These are phyloP conservation scores for Pleochaeta shiraiana DNA, from an alignment of 2,329 filamentous ascomycete genomes.

Conservation along the genomic window DNA sequence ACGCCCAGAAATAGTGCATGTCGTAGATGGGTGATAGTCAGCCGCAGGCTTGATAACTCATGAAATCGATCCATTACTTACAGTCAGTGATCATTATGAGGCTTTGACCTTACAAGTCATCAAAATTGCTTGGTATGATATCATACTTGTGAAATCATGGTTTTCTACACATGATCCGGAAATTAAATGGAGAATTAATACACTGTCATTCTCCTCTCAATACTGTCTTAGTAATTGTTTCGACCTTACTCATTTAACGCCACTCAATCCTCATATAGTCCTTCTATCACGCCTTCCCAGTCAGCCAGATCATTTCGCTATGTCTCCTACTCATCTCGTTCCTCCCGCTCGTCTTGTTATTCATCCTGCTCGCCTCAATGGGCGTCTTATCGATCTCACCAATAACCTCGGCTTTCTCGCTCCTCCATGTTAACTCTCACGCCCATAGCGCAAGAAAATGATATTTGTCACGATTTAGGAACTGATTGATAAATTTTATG, in stretches of 20 bases:
- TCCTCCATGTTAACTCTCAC: too few species aligned
- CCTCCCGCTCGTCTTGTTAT: not conserved
- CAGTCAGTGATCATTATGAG: not conserved
- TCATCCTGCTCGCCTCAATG: not conserved
- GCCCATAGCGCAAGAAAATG: too few species aligned
- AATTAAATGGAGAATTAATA: constrained; percentile 4
- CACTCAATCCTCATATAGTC: not conserved
- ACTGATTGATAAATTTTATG: too few species aligned
- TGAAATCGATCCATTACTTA: not conserved
- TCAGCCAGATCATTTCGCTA: not conserved
- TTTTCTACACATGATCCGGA: constrained; percentile 3
- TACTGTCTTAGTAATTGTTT: not conserved
- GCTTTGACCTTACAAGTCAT: not conserved
- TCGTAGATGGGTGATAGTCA: not conserved
- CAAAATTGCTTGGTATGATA: constrained; percentile 3
- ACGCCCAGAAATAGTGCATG: not conserved
- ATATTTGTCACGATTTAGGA: too few species aligned
- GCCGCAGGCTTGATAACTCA: not conserved
- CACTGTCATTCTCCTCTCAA: not conserved
- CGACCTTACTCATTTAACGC: not conserved
- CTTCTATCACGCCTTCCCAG: not conserved
- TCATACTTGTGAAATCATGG: constrained; percentile 4
- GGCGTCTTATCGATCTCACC: too few species aligned
- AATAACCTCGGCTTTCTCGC: too few species aligned
- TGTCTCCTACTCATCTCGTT: not conserved